Percentiles rank a stretch among this genome's conserved stretches.
Evolutionary conservation across 352 stramenopile species (phyloP).

Genomic region (Pythium monospermum): DNA sequence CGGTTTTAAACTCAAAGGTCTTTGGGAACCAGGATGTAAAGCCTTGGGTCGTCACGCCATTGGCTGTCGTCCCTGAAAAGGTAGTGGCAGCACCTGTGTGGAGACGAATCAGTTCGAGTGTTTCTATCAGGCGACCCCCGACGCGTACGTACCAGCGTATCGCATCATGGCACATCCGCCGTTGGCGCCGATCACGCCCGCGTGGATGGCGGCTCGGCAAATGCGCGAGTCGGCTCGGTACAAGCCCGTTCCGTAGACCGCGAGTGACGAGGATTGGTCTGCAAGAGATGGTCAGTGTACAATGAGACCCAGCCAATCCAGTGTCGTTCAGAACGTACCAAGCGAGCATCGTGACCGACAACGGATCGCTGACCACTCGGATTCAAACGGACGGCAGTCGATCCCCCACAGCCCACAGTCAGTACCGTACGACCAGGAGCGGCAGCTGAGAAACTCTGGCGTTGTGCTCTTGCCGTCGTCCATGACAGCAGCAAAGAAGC

Average conservation of each 20-base stretch:
- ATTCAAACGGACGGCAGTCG: conserved; percentile 35
- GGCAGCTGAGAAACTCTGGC: conserved; percentile 62
- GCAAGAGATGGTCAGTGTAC: background rate
- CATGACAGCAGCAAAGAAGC: conserved; percentile 69
- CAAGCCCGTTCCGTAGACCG: conserved; percentile 56
- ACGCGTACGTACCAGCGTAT: conserved; percentile 34
- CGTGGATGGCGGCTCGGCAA: conserved; percentile 72
- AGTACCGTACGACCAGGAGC: conserved; percentile 57
- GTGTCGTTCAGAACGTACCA: conserved; percentile 30
- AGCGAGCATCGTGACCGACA: conserved; percentile 65
- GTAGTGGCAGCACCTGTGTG: conserved; percentile 31
- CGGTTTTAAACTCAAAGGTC: conserved; percentile 65
- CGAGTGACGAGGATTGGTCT: conserved; percentile 63
- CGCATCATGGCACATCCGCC: conserved; percentile 66
- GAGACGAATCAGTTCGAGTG: too few relatives aligned
- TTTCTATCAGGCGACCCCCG: too few relatives aligned
- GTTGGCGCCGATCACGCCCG: conserved; percentile 58
- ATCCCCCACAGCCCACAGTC: conserved; percentile 53
- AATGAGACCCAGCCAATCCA: background rate
- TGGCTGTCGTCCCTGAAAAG: conserved; percentile 40
- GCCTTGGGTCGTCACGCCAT: conserved; percentile 44
- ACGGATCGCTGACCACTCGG: conserved; percentile 39
- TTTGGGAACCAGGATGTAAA: conserved; percentile 81
- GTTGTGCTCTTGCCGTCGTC: conserved; percentile 25
- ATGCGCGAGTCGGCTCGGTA: conserved; percentile 80